Percentiles rank a stretch among this genome's conserved stretches.
Evolutionary conservation across 1,139 yeast genomes (phyloP).

Genomic region (Starmera stellimalicola): DNA sequence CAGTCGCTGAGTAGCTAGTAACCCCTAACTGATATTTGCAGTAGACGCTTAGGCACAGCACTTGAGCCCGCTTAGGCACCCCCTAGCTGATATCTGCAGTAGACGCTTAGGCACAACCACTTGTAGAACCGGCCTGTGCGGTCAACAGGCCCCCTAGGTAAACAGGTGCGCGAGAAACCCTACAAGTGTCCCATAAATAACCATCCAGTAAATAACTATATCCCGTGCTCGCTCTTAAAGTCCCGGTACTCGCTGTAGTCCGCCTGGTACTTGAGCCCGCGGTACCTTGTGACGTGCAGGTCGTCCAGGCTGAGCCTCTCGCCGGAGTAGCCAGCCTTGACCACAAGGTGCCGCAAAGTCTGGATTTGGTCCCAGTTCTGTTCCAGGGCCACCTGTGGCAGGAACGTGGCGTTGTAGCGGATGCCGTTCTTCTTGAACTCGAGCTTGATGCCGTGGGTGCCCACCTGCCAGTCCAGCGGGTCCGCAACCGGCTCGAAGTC

Average conservation of each 20-base stretch:
- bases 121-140: too few species aligned
- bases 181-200: not conserved
- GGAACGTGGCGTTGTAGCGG: slow-evolving; percentile 61
- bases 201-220: not conserved
- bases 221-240: slow-evolving; percentile 10
- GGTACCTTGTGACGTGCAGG: slow-evolving; percentile 25
- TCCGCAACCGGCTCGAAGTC: slow-evolving; percentile 44
- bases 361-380: slow-evolving; percentile 74
- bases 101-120: too few species aligned
- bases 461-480: slow-evolving; percentile 69
- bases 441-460: slow-evolving; percentile 72
- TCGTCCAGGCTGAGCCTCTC: slow-evolving; percentile 11
- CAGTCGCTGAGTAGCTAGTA: not conserved
- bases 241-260: slow-evolving; percentile 24
- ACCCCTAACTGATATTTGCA: too few species aligned
- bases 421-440: slow-evolving; percentile 30
- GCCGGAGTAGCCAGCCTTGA: slow-evolving; percentile 51
- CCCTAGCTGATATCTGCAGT: too few species aligned
- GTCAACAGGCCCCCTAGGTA: too few species aligned
- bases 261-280: slow-evolving; percentile 27
- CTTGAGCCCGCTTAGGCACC: too few species aligned
- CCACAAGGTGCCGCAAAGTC: slow-evolving; percentile 60
- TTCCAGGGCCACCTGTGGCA: slow-evolving; percentile 88
- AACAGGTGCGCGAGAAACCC: not conserved
- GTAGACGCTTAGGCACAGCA: too few species aligned